These are phyloP conservation scores for Yueomyces sinensis DNA, from an alignment of 805 yeast genomes.

Conservation along the genomic window DNA sequence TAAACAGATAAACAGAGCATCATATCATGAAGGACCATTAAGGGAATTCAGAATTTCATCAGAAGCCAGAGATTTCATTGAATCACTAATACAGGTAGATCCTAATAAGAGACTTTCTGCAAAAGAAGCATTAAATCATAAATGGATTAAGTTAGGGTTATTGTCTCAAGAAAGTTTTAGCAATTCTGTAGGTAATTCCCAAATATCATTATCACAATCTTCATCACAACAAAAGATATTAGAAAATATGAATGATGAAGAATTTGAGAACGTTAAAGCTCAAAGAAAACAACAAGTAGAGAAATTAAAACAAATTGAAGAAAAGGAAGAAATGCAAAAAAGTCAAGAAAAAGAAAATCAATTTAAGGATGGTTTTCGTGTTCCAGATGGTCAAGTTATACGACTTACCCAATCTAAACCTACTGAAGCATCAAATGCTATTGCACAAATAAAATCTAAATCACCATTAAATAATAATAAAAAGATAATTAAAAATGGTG, in stretches of 20 bases:
- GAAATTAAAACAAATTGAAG: slow-evolving; percentile 6
- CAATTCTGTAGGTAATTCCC: background rate
- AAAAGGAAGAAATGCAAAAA: slow-evolving; percentile 3
- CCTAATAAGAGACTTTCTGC: slow-evolving; percentile 68
- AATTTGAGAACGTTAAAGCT: slow-evolving; percentile 17
- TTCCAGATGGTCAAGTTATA: slow-evolving; percentile 17
- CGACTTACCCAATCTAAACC: slow-evolving; percentile 18
- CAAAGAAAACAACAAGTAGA: slow-evolving; percentile 10
- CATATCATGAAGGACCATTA: slow-evolving; percentile 67
- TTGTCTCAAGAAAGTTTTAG: background rate
- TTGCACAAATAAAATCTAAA: slow-evolving; percentile 2
- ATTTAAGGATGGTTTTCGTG: slow-evolving; percentile 14
- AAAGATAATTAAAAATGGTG: slow-evolving; percentile 27
- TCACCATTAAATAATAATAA: slow-evolving; percentile 7
- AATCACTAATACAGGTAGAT: slow-evolving; percentile 59
- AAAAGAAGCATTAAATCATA: slow-evolving; percentile 57
- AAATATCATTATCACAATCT: slow-evolving; percentile 52
- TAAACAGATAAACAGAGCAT: slow-evolving; percentile 61
- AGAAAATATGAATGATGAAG: slow-evolving; percentile 25
- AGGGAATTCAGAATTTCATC: slow-evolving; percentile 50
- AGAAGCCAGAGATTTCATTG: slow-evolving; percentile 62
- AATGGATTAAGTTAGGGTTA: slow-evolving; percentile 47
- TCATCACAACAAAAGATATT: slow-evolving; percentile 48
- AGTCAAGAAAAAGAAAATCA: slow-evolving; percentile 1
- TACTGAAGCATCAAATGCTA: slow-evolving; percentile 1